Conservation (phyloP, 371 early-diverging fungal genomes). For the Saksenaea oblongispora region DNA sequence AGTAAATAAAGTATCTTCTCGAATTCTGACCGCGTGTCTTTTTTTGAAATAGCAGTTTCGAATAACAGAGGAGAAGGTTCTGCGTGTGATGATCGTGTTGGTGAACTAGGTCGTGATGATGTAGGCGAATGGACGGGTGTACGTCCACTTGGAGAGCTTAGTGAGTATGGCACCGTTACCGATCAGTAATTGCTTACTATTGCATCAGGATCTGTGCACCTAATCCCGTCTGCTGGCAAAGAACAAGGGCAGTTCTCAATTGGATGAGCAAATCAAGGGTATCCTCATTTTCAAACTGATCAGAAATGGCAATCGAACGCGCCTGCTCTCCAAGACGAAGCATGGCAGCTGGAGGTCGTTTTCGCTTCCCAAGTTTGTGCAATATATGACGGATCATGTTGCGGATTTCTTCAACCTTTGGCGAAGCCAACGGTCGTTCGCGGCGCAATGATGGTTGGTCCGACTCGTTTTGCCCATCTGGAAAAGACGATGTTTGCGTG, state of each 20-base stretch:
- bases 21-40: slow-evolving; percentile 27
- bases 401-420: slow-evolving; percentile 41
- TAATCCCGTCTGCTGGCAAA: slow-evolving; percentile 29
- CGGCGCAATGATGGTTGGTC: background rate
- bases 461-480: background rate
- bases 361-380: slow-evolving; percentile 39
- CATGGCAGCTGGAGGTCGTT: slow-evolving; percentile 38
- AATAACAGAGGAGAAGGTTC: background rate
- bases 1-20: slow-evolving; percentile 41
- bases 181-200: slow-evolving; percentile 18
- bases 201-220: slow-evolving; percentile 30
- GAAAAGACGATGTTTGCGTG: background rate
- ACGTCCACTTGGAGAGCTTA: slow-evolving; percentile 18
- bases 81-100: slow-evolving; percentile 17
- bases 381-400: slow-evolving; percentile 46
- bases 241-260: slow-evolving; percentile 39
- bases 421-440: slow-evolving; percentile 19
- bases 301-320: slow-evolving; percentile 11
- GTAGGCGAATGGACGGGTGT: slow-evolving; percentile 31
- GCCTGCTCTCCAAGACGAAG: slow-evolving; percentile 26
- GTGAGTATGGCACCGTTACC: background rate
- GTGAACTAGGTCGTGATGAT: slow-evolving; percentile 41
- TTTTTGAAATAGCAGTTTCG: background rate
- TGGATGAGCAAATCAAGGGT: slow-evolving; percentile 41
- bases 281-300: slow-evolving; percentile 47